Evolutionary conservation across 768 basidiomycete species (phyloP).

Genomic region (Tephrocybe sp.): DNA sequence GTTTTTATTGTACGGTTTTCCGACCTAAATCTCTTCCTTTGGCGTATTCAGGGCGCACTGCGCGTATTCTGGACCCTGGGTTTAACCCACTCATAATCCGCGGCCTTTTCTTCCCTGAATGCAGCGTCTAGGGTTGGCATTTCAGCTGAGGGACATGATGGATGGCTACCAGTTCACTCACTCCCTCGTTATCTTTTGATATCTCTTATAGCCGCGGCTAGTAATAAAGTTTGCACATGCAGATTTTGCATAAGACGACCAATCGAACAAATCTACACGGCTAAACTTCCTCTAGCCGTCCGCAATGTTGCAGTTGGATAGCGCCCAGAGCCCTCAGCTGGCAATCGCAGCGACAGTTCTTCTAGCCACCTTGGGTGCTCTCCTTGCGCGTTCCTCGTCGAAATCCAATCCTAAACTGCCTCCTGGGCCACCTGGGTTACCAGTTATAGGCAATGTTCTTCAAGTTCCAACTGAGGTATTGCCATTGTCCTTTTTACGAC

Average conservation of each 20-base stretch:
- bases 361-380: background rate
- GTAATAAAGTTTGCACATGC: background rate
- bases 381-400: background rate
- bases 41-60: too few species aligned
- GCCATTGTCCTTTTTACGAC: background rate
- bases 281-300: background rate
- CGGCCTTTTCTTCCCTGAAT: too few species aligned
- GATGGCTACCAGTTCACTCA: background rate
- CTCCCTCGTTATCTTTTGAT: background rate
- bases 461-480: slow-evolving; percentile 6
- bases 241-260: slow-evolving; percentile 2
- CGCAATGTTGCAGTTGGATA: background rate
- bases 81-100: too few species aligned
- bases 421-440: slow-evolving; percentile 3
- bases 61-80: too few species aligned
- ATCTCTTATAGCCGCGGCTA: background rate
- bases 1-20: too few species aligned
- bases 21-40: too few species aligned
- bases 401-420: background rate
- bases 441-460: slow-evolving; percentile 4
- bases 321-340: background rate
- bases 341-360: background rate
- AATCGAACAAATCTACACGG: background rate
- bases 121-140: too few species aligned
- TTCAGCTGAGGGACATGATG: too few species aligned